Base-by-base conservation (phyloP, 1,139 yeast species). In the Suhomyces yuchorum region DNA sequence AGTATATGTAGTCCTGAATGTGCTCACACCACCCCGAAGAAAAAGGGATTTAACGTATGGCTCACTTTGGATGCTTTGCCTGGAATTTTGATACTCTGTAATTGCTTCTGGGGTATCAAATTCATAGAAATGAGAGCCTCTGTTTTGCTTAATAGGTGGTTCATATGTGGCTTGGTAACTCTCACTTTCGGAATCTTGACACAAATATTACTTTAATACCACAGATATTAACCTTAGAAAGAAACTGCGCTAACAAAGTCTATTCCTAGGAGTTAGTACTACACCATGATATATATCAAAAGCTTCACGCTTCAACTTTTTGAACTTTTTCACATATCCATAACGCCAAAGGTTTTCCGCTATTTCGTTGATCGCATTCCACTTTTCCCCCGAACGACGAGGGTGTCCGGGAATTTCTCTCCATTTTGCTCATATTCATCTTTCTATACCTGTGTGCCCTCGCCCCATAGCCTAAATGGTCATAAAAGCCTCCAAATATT, bases 301-400 rank as follows among this genome's bases (percentile, higher is more conserved):
- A 23, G 9, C 3, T 20, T 14, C 6, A n/a, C 19, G 8, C 18
- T 17, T n/a, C 19, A 14, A 44, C 37, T 32, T 39, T 26, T 15
- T 19, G 9, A 15, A 19, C 26, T 28, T 39, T 39, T 42, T 38
- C 46, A 24, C 24, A 48, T 44, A 48, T 48, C 51, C 51, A 48
- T 44, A 42, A 48, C 47, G 37, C 37, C 46, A 49, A 46, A 46
- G 51, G 51, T 49, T 45, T 30, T 42, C 47, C 46, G 46, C 43
- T 40, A 34, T 37, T 24, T 23, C 35, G 18, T 15, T 19, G 17
- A 43, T 43, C 37, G 26, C 46, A 22, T 34, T 32, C 40, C 43
- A 34, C 28, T 28, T 42, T 46, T 37, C 28, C 42, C 40, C 42
- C 28, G 37, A 22, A 49, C 38, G 51, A 32, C 47, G 48, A 46